Evolutionary conservation across 192 early-diverging fungal genomes (phyloP), one percentile per base, ranked within the genome.

Genomic region (Gamsiella multidivaricata): DNA sequence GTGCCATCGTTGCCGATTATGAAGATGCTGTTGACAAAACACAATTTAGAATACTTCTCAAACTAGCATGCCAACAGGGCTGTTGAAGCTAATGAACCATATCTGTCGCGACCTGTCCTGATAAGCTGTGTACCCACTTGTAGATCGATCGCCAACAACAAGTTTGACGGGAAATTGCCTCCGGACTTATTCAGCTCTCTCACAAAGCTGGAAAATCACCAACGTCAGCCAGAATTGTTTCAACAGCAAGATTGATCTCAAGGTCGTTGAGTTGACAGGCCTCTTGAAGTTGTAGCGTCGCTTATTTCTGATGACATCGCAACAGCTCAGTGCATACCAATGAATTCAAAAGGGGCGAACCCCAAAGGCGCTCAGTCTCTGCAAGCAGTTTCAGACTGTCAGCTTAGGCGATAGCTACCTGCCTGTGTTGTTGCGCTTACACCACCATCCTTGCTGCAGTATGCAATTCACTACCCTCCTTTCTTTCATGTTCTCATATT

Each of bases 241-340:
- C 52, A 54, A 49, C 2, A 64, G 72, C 32, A 57, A 75, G 23
- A 61, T 75, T 26, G 26, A 33, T 1, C n/a, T 58, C 15, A 64
- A 75, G 20, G 39, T 75, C 3, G 25, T 17, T 47, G 56, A 32
- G 10, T 26, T 75, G 10, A 3, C n/a, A n/a, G n/a, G n/a, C n/a
- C n/a, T n/a, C n/a, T n/a, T 66, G 29, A 60, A 60, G 26, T 75
- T 74, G 70, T 73, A 65, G n/a, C n/a, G n/a, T n/a, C n/a, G n/a
- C n/a, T n/a, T 43, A 42, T 55, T 34, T 33, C 34, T 29, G 10
- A 54, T 43, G 45, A 10, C 45, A 46, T 46, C 45, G n/a, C 4
- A 46, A 46, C 15, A 70, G 68, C 43, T 54, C 69, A 20, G 69
- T 59, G 1, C 59, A 53, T 14, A 59, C 69, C 2, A 70, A 70